Evolutionary conservation across 2,329 filamentous ascomycete genomes (phyloP).

Genomic region (Xylariomycetidae sp.): DNA sequence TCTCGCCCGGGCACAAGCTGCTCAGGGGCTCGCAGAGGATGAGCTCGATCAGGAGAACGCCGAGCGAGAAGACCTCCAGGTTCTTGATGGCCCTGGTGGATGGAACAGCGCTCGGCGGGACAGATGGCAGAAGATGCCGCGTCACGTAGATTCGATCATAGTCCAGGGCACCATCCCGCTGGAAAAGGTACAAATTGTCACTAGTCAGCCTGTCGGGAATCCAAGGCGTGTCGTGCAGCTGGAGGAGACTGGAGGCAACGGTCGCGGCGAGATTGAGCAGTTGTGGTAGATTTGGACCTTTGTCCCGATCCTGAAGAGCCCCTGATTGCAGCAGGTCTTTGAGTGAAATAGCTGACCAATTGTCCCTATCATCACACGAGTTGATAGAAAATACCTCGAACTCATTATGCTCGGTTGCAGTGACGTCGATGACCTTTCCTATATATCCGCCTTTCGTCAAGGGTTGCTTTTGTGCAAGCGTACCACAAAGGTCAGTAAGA

Average conservation of each 20-base stretch:
- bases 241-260: slow-evolving; percentile 17
- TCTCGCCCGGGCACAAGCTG: too few species aligned
- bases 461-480: too few species aligned
- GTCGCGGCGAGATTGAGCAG: slow-evolving; percentile 13
- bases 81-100: too few species aligned
- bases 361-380: neutral
- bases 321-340: slow-evolving; percentile 2
- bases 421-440: neutral
- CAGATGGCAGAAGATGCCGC: too few species aligned
- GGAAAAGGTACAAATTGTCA: slow-evolving; percentile 13
- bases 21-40: too few species aligned
- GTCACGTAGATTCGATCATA: slow-evolving; percentile 8
- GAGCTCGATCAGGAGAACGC: too few species aligned
- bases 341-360: neutral
- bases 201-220: slow-evolving; percentile 10
- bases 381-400: neutral
- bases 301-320: neutral
- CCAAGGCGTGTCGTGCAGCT: slow-evolving; percentile 20
- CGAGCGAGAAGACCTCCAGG: too few species aligned
- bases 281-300: slow-evolving; percentile 3
- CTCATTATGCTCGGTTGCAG: neutral
- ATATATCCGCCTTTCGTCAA: neutral
- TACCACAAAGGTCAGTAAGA: too few species aligned
- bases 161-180: slow-evolving; percentile 7
- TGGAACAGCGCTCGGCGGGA: too few species aligned